Evolutionary conservation across 805 yeast genomes (phyloP).

Genomic region (Myxozyma lipomycoides): DNA sequence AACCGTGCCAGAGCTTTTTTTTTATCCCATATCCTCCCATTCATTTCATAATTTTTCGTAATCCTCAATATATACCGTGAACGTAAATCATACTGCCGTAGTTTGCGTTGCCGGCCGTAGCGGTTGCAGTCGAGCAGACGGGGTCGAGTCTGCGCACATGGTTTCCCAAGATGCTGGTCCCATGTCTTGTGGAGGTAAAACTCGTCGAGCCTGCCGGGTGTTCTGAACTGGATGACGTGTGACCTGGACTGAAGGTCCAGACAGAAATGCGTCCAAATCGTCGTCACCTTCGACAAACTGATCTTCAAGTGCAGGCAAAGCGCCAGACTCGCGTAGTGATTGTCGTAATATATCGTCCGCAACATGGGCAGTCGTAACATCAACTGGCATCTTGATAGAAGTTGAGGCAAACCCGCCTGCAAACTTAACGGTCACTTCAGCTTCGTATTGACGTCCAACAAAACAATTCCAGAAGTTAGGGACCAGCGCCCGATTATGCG

Average conservation of each 20-base stretch:
- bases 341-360: conserved; percentile 8
- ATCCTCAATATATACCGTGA: too few relatives aligned
- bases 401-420: conserved; percentile 4
- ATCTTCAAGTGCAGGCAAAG: background rate
- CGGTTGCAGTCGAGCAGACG: too few relatives aligned
- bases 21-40: too few relatives aligned
- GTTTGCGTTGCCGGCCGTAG: too few relatives aligned
- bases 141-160: background rate
- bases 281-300: background rate
- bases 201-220: too few relatives aligned
- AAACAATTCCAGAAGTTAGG: conserved; percentile 24
- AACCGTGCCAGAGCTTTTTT: too few relatives aligned
- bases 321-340: background rate
- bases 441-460: conserved; percentile 22
- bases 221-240: too few relatives aligned
- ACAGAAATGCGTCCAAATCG: background rate
- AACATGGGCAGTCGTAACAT: conserved; percentile 12
- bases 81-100: too few relatives aligned
- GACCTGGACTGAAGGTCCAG: background rate
- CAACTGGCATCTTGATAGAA: conserved; percentile 13
- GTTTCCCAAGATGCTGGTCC: background rate
- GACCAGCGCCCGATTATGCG: conserved; percentile 7
- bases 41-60: too few relatives aligned
- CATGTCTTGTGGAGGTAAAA: too few relatives aligned
- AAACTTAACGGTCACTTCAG: conserved; percentile 14